These are phyloP conservation scores for Ascochyta fabae DNA, from an alignment of 2,329 filamentous ascomycete species.

Conservation along the genomic window DNA sequence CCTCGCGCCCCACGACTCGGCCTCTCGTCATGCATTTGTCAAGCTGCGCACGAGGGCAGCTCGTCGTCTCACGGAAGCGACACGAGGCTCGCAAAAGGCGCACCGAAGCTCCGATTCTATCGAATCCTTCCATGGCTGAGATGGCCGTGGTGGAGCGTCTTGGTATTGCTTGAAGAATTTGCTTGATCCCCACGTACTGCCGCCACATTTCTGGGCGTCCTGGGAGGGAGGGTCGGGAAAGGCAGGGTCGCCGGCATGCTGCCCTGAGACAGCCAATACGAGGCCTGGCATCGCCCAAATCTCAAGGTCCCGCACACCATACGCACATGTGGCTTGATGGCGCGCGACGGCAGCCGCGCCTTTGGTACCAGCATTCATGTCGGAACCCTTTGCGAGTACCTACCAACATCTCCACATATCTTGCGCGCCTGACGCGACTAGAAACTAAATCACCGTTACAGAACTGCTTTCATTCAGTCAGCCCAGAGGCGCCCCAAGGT, in stretches of 20 bases:
- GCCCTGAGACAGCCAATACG: conserved; percentile 12
- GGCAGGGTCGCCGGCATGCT: neutral
- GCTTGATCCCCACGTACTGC: conserved; percentile 16
- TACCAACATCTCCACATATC: conserved; percentile 6
- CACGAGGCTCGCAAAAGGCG: too few relatives aligned
- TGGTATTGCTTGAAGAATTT: conserved; percentile 17
- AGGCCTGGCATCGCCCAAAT: neutral
- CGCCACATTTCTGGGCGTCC: conserved; percentile 14
- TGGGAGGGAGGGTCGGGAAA: neutral
- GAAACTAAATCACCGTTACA: neutral
- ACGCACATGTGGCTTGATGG: neutral
- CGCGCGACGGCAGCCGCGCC: conserved; percentile 2
- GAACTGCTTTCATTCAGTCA: neutral
- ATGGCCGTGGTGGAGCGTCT: neutral
- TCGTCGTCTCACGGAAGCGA: neutral
- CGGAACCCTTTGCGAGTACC: neutral
- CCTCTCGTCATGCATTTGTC: conserved; percentile 8
- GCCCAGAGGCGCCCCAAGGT: neutral
- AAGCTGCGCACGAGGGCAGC: neutral
- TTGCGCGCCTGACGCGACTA: conserved; percentile 4
- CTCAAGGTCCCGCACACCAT: conserved; percentile 4
- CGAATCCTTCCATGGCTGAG: neutral
- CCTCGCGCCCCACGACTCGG: neutral
- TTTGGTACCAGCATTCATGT: neutral
- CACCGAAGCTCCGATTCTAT: neutral